Evolutionary conservation across 495 filamentous ascomycete species (phyloP).

Genomic region (Podospora sp.): DNA sequence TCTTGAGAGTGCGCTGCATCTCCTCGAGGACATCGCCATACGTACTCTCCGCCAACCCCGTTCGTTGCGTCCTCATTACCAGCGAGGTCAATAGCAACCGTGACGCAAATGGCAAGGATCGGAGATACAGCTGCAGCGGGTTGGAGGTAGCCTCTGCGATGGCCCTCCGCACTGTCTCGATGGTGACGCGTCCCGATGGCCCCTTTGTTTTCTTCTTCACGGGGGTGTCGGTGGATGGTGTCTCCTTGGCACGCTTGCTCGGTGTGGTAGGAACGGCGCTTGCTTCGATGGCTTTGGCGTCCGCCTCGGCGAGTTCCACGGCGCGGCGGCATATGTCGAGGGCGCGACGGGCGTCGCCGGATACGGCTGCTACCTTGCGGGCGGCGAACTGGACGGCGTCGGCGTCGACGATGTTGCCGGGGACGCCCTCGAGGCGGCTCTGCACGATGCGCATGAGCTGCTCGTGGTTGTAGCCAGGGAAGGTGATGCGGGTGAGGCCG

Average conservation of each 20-base stretch:
- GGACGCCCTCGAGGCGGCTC: conserved; percentile 82
- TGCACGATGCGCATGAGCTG: conserved; percentile 98
- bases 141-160: conserved; percentile 94
- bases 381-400: conserved; percentile 97
- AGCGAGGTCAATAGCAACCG: conserved; percentile 87
- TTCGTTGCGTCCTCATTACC: conserved; percentile 74
- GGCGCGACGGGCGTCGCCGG: conserved; percentile 88
- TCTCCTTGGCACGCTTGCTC: conserved; percentile 36
- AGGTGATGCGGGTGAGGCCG: conserved; percentile 88
- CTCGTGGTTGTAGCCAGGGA: conserved; percentile 94
- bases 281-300: conserved; percentile 46
- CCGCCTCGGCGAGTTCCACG: conserved; percentile 90
- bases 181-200: conserved; percentile 69
- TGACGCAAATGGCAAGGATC: conserved; percentile 73
- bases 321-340: conserved; percentile 95
- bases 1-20: conserved; percentile 68
- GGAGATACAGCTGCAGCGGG: conserved; percentile 85
- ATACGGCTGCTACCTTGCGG: conserved; percentile 94
- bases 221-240: conserved; percentile 15
- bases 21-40: conserved; percentile 93
- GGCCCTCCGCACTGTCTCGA: conserved; percentile 87
- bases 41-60: conserved; percentile 82
- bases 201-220: conserved; percentile 31
- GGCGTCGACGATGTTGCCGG: conserved; percentile 84
- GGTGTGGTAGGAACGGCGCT: conserved; percentile 42